Conservation (phyloP, 1,284 basidiomycete genomes). For the Puccinia hordei region DNA sequence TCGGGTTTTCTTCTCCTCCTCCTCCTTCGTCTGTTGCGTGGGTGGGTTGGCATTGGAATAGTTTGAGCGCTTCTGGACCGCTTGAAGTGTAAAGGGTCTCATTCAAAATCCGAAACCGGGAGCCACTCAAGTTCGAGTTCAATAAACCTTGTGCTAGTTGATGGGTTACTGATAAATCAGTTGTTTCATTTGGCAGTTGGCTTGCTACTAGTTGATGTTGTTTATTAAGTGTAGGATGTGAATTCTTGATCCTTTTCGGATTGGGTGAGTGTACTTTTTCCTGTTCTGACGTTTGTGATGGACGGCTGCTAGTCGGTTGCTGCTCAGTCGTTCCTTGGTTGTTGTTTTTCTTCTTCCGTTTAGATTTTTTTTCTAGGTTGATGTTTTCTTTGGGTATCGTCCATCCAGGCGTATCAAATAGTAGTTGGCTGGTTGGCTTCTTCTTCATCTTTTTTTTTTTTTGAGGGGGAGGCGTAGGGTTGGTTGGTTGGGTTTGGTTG, state of each 20-base stretch:
- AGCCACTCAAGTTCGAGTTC: constrained; percentile 56
- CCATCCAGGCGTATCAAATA: constrained; percentile 44
- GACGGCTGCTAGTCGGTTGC: too few species aligned
- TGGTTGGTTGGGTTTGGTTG: too few species aligned
- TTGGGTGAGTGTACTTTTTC: not conserved
- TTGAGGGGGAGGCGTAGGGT: too few species aligned
- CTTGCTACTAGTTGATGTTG: not conserved
- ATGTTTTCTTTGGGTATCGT: not conserved
- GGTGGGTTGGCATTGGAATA: constrained; percentile 56
- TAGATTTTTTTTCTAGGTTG: not conserved
- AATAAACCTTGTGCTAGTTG: constrained; percentile 25
- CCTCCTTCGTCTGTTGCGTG: not conserved
- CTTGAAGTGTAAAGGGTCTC: constrained; percentile 58
- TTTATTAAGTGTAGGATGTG: constrained; percentile 16
- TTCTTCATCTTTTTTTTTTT: not conserved
- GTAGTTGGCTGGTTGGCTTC: not conserved
- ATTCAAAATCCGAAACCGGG: constrained; percentile 59
- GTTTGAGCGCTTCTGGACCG: constrained; percentile 54
- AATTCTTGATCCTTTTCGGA: not conserved
- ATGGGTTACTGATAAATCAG: constrained; percentile 21
- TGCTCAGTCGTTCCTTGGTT: not conserved
- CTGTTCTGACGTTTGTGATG: not conserved
- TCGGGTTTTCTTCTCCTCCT: constrained; percentile 10
- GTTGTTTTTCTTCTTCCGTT: not conserved
- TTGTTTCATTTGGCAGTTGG: not conserved